Evolutionary conservation across 2,329 filamentous ascomycete species (phyloP).

Genomic region (Penicillium sclerotiorum): DNA sequence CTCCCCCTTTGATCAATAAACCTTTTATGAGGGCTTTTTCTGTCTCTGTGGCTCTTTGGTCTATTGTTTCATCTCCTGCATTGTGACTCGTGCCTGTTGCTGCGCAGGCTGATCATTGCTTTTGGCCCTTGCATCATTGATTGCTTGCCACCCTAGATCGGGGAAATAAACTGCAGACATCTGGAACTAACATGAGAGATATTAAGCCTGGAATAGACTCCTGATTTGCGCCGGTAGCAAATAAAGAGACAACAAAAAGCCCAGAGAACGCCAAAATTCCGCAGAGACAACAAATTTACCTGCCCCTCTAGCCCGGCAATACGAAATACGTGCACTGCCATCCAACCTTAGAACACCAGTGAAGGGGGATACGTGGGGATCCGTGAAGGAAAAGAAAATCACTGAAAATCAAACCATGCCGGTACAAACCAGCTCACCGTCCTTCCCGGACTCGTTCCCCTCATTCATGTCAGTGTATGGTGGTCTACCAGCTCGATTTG

Average conservation of each 20-base stretch:
- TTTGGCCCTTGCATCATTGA: constrained; percentile 30
- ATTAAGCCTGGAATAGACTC: constrained; percentile 21
- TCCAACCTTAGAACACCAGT: too few species aligned
- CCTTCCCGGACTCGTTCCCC: constrained; percentile 50
- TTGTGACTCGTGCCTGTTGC: constrained; percentile 15
- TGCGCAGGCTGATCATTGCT: constrained; percentile 27
- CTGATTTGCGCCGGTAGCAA: constrained; percentile 48
- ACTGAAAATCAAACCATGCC: constrained; percentile 44
- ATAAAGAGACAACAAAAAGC: constrained; percentile 20
- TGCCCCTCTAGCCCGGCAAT: too few species aligned
- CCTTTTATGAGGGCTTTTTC: too few species aligned
- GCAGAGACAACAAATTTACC: too few species aligned
- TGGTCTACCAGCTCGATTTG: constrained; percentile 34
- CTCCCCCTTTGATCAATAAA: too few species aligned
- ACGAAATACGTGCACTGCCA: too few species aligned
- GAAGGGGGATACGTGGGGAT: too few species aligned
- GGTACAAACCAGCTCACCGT: constrained; percentile 44
- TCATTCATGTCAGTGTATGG: constrained; percentile 58
- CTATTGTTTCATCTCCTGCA: constrained; percentile 3
- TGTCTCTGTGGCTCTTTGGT: not conserved
- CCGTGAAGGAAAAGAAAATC: too few species aligned
- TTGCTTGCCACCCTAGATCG: constrained; percentile 14
- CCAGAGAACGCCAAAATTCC: too few species aligned
- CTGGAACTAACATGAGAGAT: not conserved
- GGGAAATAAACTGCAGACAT: not conserved